These are phyloP conservation scores for Austroboletus eburneus DNA, from an alignment of 768 basidiomycete genomes.

Conservation along the genomic window DNA sequence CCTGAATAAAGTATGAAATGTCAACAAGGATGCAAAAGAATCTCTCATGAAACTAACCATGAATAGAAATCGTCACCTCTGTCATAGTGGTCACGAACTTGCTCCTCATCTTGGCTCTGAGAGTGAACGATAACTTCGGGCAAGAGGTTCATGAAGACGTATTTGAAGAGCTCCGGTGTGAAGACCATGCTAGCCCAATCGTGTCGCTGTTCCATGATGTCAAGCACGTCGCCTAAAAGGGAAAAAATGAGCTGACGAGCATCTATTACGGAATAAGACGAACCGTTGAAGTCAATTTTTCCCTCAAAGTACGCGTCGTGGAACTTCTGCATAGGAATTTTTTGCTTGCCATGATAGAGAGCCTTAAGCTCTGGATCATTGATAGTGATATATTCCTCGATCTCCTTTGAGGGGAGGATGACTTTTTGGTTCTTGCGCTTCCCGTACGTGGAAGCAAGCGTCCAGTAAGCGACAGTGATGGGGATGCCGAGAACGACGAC, in stretches of 20 bases:
- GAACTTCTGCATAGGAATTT: constrained; percentile 97
- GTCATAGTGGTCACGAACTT: constrained; percentile 95
- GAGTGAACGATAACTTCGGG: constrained; percentile 96
- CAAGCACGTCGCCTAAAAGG: constrained; percentile 93
- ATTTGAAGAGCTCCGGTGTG: constrained; percentile 89
- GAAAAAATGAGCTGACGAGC: neutral
- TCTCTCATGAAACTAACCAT: constrained; percentile 43
- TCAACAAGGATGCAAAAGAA: neutral
- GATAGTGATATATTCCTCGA: constrained; percentile 89
- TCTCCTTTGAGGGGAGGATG: constrained; percentile 73
- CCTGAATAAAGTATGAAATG: constrained; percentile 39
- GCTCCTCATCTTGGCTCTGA: constrained; percentile 88
- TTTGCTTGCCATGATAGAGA: constrained; percentile 77
- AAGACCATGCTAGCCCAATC: constrained; percentile 95
- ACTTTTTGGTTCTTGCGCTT: constrained; percentile 82
- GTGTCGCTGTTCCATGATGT: constrained; percentile 89
- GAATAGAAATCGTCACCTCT: constrained; percentile 95
- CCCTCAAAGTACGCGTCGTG: constrained; percentile 97
- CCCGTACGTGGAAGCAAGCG: constrained; percentile 78
- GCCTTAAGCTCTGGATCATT: constrained; percentile 78
- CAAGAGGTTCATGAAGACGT: constrained; percentile 80
- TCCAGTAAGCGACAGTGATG: constrained; percentile 85
- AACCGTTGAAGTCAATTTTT: constrained; percentile 95
- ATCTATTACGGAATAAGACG: constrained; percentile 13
- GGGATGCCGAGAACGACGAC: constrained; percentile 72